Base-by-base conservation (phyloP, 768 basidiomycete species). In the Amylocystis lapponica region DNA sequence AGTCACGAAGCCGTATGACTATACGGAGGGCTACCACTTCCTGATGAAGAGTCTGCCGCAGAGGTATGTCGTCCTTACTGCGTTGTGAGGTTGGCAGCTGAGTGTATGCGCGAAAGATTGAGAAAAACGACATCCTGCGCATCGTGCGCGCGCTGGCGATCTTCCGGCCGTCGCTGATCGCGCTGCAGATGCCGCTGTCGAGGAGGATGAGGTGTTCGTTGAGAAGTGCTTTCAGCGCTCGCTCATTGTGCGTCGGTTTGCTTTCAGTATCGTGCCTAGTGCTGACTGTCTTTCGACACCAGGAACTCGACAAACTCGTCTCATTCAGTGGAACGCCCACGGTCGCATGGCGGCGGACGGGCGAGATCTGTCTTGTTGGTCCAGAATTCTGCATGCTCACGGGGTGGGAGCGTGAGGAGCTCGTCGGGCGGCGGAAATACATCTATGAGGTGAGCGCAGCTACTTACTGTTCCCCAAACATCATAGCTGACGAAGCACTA, bases 281-380 rank as follows among this genome's bases (percentile, higher is more conserved):
- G 11, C 29, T 45, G 17, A 26, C 27, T 13, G 40, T 22, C 13
- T 39, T 19, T 20, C 36, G 47, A 13, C n/a, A n/a, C 10, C 51
- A 95, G 91, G 95, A 98, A 70, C 75, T 97, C 44, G 91, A 96
- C 65, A 97, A 96, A 66, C 76, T 98, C 48, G 96, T 98, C 46
- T 92, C 91, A 39, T 96, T 89, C 63, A 94, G 87, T 54, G 95
- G 95, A 10, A 98, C 95, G 22, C 95, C 95, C 2, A 98, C 95
- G 1, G 92, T 94, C 31, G 88, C 95, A 10, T 99, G 95, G 95
- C 83, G 96, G 34, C 76, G 96, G 39, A 99, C 96, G 16, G 96
- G 96, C 55, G 96, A 99, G 67, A 93, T 99, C 20, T 94, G 92
- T 58, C 81, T 96, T 35, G 96, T 93, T 36, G 94, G 93, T 1